phyloP scores from a whole-genome alignment of 768 basidiomycete genomes.

The Leccinum disarticulatum region DNA sequence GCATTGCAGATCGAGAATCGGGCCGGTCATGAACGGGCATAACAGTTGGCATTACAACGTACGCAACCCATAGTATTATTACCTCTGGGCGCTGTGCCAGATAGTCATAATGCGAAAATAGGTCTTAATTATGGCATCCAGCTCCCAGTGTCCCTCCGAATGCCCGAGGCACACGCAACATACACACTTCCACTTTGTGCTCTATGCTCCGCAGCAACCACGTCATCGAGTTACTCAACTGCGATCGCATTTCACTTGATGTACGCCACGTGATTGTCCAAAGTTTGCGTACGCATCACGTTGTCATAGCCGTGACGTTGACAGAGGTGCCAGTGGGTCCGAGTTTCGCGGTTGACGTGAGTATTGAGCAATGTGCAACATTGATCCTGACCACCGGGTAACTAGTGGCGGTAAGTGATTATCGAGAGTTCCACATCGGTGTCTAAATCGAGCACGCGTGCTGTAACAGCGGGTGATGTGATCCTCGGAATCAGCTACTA shows the following conservation, averaged over 20 bases:
- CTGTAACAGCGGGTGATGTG: constrained; percentile 2
- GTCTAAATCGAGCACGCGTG: not conserved
- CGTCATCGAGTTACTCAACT: not conserved
- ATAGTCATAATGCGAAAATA: not conserved
- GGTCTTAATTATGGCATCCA: not conserved
- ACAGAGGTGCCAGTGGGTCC: not conserved
- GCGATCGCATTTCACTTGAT: not conserved
- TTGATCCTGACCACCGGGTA: not conserved
- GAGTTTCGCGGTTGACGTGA: not conserved
- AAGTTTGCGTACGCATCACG: not conserved
- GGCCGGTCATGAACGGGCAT: not conserved
- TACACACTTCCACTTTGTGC: not conserved
- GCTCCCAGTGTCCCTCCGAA: not conserved
- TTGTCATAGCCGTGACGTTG: not conserved
- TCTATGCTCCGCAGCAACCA: not conserved
- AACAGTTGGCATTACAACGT: not conserved
- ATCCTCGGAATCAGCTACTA: not conserved
- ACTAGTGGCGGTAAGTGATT: not conserved
- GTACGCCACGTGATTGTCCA: not conserved
- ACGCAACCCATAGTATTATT: not conserved
- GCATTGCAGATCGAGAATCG: not conserved
- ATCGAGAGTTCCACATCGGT: not conserved
- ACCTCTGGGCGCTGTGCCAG: not conserved
- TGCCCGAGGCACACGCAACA: not conserved
- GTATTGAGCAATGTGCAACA: not conserved